Evolutionary conservation across 2,329 filamentous ascomycete genomes (phyloP), one percentile per base, ranked within the genome.

Genomic region (Helicocarpus griseus): DNA sequence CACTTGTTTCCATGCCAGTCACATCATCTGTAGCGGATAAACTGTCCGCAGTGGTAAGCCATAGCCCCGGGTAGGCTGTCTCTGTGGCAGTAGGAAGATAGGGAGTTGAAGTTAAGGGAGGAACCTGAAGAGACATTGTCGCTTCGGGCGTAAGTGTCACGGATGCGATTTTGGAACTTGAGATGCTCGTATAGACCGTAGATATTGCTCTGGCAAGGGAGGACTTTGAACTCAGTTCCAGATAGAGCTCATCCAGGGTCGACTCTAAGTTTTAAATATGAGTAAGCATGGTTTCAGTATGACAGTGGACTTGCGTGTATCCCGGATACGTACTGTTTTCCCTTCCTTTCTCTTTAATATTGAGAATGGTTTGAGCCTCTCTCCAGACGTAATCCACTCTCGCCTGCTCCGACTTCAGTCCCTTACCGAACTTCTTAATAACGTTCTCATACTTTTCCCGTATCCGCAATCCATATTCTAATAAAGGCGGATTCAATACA

Each of bases 341-440:
- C 53, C 85, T 82, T 2, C 83, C 88, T 62, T 87, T 88, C 57
- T 94, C 86, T 65, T 93, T 94, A 60, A 93, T 75, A 31, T 80
- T 75, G 28, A 93, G 73, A 45, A 97, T 91, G 53, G 80, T 81
- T 66, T 93, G 89, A 2, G 87, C 88, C 65, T 98, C 89, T 61
- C 85, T 86, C 82, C 88, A 93, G 4, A 98, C 86, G 65, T 96
- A 97, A 59, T 90, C 86, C 52, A 83, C 86, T 54, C 87, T 85
- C 58, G 90, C 86, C 69, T 98, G 91, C 65, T 90, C 90, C 69
- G 91, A 93, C 65, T 93, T 94, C 64, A 95, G 80, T 3, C 87
- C 88, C 71, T 91, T 95, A 64, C 89, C 90, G 60, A 95, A 84
- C 69, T 94, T 94, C 67, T 90, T 93, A 57, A 90, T 85, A 36